These are phyloP conservation scores for Salix koriyanagi DNA, from an alignment of 345 rosid genomes.

Conservation along the genomic window DNA sequence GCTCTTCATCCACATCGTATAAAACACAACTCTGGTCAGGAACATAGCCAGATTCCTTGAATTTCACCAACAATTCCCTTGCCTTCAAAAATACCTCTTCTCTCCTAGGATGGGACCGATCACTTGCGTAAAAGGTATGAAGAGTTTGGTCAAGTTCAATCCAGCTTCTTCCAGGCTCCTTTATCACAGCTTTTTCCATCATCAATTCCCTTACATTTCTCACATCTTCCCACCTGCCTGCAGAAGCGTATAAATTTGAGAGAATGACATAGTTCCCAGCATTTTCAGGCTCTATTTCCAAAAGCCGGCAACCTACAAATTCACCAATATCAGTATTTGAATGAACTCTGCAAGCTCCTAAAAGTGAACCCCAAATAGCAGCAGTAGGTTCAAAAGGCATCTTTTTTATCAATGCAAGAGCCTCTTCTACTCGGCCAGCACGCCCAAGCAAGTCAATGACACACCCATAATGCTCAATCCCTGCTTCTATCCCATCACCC, in stretches of 20 bases:
- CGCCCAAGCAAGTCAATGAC: conserved; percentile 88
- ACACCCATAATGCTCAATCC: conserved; percentile 78
- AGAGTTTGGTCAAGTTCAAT: conserved; percentile 64
- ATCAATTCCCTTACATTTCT: conserved; percentile 56
- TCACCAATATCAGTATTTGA: conserved; percentile 60
- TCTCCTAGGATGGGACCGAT: conserved; percentile 75
- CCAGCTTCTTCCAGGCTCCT: conserved; percentile 93
- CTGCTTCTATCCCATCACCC: conserved; percentile 45
- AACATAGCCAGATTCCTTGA: conserved; percentile 79
- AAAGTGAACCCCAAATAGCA: conserved; percentile 75
- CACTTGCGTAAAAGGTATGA: conserved; percentile 75
- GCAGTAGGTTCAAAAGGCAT: conserved; percentile 80
- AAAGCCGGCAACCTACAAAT: conserved; percentile 47
- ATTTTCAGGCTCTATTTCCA: conserved; percentile 78
- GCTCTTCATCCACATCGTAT: conserved; percentile 82
- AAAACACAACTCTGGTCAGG: conserved; percentile 76
- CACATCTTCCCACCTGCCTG: conserved; percentile 85
- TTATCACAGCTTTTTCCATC: conserved; percentile 61
- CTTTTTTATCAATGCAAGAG: conserved; percentile 46
- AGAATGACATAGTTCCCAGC: conserved; percentile 80
- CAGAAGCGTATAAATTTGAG: conserved; percentile 76
- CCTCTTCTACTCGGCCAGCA: conserved; percentile 68
- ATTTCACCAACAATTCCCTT: conserved; percentile 45
- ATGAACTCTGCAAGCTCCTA: conserved; percentile 87
- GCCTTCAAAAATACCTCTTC: conserved; percentile 50